Evolutionary conservation across 1,284 basidiomycete genomes (phyloP).

Genomic region (Fomitopsis schrenkii): DNA sequence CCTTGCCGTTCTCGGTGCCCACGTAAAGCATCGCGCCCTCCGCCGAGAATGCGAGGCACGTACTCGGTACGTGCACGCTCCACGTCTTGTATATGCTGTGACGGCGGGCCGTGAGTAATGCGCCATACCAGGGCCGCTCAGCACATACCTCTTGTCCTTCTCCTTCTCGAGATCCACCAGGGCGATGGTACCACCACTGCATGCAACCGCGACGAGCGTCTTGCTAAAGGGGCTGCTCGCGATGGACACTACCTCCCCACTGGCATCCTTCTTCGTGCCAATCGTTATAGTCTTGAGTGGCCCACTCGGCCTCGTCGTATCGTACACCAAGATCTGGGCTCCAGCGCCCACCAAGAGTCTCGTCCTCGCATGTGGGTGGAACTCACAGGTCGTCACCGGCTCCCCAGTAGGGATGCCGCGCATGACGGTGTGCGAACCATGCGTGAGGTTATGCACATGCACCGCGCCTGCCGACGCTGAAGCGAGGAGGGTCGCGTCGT

Average conservation of each 20-base stretch:
- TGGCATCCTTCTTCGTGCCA: constrained; percentile 39
- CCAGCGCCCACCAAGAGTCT: constrained; percentile 53
- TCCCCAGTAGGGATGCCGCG: constrained; percentile 41
- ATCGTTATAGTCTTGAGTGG: constrained; percentile 50
- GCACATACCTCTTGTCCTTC: constrained; percentile 40
- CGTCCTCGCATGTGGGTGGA: constrained; percentile 57
- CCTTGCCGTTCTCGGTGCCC: constrained; percentile 58
- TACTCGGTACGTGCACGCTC: constrained; percentile 43
- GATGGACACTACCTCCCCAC: constrained; percentile 45
- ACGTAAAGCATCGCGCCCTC: constrained; percentile 64
- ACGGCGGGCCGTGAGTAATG: not conserved
- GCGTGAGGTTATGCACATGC: constrained; percentile 57
- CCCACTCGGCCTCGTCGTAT: constrained; percentile 51
- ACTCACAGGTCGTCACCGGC: constrained; percentile 43
- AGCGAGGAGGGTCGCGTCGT: constrained; percentile 52
- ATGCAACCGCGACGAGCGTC: constrained; percentile 56
- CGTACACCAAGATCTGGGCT: constrained; percentile 54
- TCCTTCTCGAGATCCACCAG: constrained; percentile 73
- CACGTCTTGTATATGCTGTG: not conserved
- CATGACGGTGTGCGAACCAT: constrained; percentile 47
- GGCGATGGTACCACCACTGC: constrained; percentile 46
- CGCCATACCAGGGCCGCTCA: too few species aligned
- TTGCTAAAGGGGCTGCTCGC: constrained; percentile 71
- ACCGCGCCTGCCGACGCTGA: constrained; percentile 47
- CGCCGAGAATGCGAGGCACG: constrained; percentile 58